Evolutionary conservation across 2,329 filamentous ascomycete species (phyloP).

Genomic region (Canariomyces notabilis): DNA sequence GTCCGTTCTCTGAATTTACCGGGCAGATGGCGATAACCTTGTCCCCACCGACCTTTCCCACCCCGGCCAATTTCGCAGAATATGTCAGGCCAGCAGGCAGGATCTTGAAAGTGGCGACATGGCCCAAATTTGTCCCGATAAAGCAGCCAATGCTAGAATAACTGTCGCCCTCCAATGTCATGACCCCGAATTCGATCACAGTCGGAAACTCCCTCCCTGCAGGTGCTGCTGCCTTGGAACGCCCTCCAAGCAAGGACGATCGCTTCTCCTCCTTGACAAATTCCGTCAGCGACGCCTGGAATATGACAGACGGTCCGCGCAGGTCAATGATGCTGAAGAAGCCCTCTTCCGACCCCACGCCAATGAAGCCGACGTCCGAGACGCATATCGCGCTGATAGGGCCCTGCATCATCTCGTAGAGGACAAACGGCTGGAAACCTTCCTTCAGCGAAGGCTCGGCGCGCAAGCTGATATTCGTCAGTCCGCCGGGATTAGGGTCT

Average conservation of each 20-base stretch:
- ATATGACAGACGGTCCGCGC: constrained; percentile 79
- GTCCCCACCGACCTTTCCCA: constrained; percentile 58
- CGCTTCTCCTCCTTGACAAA: constrained; percentile 73
- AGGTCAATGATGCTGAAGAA: constrained; percentile 79
- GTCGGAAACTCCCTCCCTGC: constrained; percentile 68
- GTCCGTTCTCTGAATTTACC: constrained; percentile 73
- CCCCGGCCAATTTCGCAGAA: constrained; percentile 65
- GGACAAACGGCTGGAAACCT: constrained; percentile 60
- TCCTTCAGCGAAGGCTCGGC: constrained; percentile 70
- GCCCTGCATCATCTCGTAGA: constrained; percentile 81
- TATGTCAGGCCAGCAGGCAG: constrained; percentile 72
- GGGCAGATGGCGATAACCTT: constrained; percentile 71
- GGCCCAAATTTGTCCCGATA: constrained; percentile 80
- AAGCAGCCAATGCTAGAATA: constrained; percentile 94
- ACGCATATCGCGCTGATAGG: constrained; percentile 73
- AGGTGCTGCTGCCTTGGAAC: constrained; percentile 40
- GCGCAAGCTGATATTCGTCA: constrained; percentile 70
- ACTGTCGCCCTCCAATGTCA: constrained; percentile 88
- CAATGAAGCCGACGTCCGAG: constrained; percentile 91
- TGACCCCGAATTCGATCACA: constrained; percentile 81
- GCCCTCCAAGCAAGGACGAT: constrained; percentile 61
- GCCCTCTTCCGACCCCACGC: constrained; percentile 78
- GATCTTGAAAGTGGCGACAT: constrained; percentile 84
- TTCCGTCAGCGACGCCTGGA: constrained; percentile 65
- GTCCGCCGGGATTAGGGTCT: constrained; percentile 59